Base-by-base conservation (phyloP, 2,329 filamentous ascomycete genomes). In the Neonectria faginata region DNA sequence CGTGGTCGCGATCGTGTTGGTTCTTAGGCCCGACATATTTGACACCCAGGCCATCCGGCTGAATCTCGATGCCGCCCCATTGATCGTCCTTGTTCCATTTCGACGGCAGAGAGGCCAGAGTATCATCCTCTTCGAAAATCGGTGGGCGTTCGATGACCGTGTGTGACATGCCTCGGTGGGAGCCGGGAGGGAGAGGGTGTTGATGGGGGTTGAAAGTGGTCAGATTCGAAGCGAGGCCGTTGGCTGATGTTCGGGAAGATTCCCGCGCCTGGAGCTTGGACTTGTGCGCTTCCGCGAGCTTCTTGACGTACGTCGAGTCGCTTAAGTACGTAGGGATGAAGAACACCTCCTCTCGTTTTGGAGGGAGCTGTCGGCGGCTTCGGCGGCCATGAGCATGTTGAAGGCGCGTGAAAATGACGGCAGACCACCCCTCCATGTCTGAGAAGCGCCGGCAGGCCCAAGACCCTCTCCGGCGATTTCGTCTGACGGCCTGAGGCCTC, bases 311-410 rank as follows among this genome's bases (percentile, higher is more conserved):
- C 73, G 89, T 88, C 14, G 93, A 95, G 42, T 88, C 88, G 70
- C 85, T 84, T 48, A 98, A 86, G 79, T 97, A 97, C 5, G 93
- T 94, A 1, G 95, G 95, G 11, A 90, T 86, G 78, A 97, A 94
- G 83, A 95, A 95, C 62, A 79, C 73, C 62, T 84, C 74, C 1
- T 75, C 9, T 71, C 67, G 57, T 71, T 67, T 16, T 73, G 68
- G 69, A 74, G 47, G 44, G 67, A 67, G 50, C 60, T 66, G 33
- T 78, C 74, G 18, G 67, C 56, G 25, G 75, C 69, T 67, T 78
- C 74, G 61, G 72, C 72, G 44, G 74, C 72, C 74, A 82, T 80
- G 66, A 84, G 84, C 62, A 81, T 78, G 67, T 86, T 83, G 72
- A 87, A 88, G 16, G 83, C 85, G 62, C 85, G 80, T 22, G 86